Base-by-base conservation (phyloP, 208 protist species). In the Trypanosomatidae sp. region DNA sequence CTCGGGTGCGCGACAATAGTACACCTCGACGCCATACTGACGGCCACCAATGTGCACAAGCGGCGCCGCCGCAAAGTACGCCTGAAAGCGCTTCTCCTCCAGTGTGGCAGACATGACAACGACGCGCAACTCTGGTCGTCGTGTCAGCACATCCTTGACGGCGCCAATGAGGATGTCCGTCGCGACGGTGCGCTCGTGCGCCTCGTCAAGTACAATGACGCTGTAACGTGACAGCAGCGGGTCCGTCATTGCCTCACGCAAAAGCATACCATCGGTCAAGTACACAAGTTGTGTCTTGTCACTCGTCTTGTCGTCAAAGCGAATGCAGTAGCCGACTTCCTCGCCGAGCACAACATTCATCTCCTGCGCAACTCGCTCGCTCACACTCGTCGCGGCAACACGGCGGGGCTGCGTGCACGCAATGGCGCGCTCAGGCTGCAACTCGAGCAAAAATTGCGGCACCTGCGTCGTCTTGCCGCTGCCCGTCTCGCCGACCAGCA, bases 141-240 rank as follows among this genome's bases (percentile, higher is more conserved):
- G 68, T 6, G 41, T 48, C 7, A 92, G 45, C 21, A 93, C 44
- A 20, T 87, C 71, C 78, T 99, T 99, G 7, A 99, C 60, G 1
- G 98, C 67, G 6, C 93, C 97, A 55, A 99, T 98, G 2, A 99
- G 69, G 27, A 99, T 92, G 60, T 99, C 98, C 0, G 98, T 99
- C 35, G 95, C 71, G 20, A 99, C 90, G 2, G 96, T 99, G 6
- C 98, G 68, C 69, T 99, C 98, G 64, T 99, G 98, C 0, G 98
- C 98, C 71, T 99, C 98, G 76, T 99, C 98, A 0, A 99, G 70
- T 43, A 99, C 96, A 47, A 99, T 94, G 7, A 97, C 78, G 41
- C 77, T 84, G 71, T 99, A 99, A 5, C 74, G 48, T 16, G 32
- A 61, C 11, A 99, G 49, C 6, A 89, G 33, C 8, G 87, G 71